These are phyloP conservation scores for Delphinella strobiligena DNA, from an alignment of 2,329 filamentous ascomycete species.

Conservation along the genomic window DNA sequence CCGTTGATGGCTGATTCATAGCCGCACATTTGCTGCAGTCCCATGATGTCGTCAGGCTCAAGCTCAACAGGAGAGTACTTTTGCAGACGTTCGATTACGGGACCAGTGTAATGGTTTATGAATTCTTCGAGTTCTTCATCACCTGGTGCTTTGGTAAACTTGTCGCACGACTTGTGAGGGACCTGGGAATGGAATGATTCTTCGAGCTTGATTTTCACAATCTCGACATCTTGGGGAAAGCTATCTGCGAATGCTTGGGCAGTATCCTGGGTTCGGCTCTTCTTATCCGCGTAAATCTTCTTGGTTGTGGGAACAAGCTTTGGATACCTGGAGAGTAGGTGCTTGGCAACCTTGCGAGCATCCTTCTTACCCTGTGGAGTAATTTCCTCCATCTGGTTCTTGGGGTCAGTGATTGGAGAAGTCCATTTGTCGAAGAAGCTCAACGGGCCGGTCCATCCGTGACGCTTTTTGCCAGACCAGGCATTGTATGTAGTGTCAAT, in stretches of 20 bases:
- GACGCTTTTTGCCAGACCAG: conserved; percentile 9
- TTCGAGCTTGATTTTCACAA: conserved; percentile 20
- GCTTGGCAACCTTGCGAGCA: conserved; percentile 9
- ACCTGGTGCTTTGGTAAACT: conserved; percentile 22
- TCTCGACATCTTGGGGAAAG: conserved; percentile 22
- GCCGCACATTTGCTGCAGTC: conserved; percentile 11
- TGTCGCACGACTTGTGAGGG: conserved; percentile 23
- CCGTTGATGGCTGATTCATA: conserved; percentile 12
- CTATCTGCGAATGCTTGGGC: conserved; percentile 19
- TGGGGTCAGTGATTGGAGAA: conserved; percentile 9
- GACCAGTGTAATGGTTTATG: conserved; percentile 18
- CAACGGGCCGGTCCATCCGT: conserved; percentile 8
- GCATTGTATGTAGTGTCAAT: conserved; percentile 5
- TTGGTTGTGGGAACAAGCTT: conserved; percentile 6
- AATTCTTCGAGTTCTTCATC: conserved; percentile 19
- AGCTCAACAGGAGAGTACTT: conserved; percentile 8
- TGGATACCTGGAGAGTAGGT: conserved; percentile 10
- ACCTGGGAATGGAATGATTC: conserved; percentile 9
- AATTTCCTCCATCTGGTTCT: conserved; percentile 9
- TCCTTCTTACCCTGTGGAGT: conserved; percentile 10
- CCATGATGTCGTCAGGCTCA: conserved; percentile 9
- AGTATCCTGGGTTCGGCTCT: conserved; percentile 23
- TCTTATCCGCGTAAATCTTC: conserved; percentile 15
- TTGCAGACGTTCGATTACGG: conserved; percentile 15
- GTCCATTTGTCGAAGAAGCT: conserved; percentile 10